Conservation (phyloP, 1,139 yeast species). For the Zygoascus sp. region DNA sequence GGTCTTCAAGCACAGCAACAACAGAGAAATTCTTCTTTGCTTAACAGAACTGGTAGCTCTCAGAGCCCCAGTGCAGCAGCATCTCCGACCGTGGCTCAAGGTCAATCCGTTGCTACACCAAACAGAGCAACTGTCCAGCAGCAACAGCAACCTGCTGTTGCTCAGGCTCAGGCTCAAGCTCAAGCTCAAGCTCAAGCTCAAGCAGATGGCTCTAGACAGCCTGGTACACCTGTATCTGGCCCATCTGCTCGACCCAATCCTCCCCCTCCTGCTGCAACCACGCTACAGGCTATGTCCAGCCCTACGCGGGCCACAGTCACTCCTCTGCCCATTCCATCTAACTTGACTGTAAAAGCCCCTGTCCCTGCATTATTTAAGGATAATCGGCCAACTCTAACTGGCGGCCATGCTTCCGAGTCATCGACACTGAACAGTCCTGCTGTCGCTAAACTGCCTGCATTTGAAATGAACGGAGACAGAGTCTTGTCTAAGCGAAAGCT, state of each 20-base stretch:
- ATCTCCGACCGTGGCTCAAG: neutral
- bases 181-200: conserved; percentile 4
- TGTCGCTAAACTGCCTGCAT: conserved; percentile 67
- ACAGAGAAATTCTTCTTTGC: neutral
- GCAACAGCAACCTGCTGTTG: conserved; percentile 4
- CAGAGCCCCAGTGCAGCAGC: conserved; percentile 3
- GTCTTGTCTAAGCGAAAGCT: conserved; percentile 85
- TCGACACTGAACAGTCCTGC: conserved; percentile 72
- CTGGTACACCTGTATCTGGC: conserved; percentile 17
- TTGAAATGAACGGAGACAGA: conserved; percentile 72
- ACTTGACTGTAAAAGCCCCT: conserved; percentile 60
- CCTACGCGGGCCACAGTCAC: conserved; percentile 44
- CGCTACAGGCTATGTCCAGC: conserved; percentile 26
- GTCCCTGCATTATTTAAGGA: conserved; percentile 58
- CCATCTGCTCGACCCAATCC: conserved; percentile 33
- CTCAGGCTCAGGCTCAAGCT: conserved; percentile 11
- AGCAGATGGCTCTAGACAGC: conserved; percentile 11
- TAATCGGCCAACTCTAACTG: conserved; percentile 75
- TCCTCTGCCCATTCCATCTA: conserved; percentile 66
- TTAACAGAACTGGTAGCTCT: neutral
- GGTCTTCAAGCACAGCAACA: conserved; percentile 7
- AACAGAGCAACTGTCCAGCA: neutral
- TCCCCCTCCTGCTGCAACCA: conserved; percentile 23
- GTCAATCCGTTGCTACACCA: neutral
- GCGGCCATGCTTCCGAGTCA: conserved; percentile 75